phyloP scores from a whole-genome alignment of 306 rosid species.

The Begonia loranthoides region DNA sequence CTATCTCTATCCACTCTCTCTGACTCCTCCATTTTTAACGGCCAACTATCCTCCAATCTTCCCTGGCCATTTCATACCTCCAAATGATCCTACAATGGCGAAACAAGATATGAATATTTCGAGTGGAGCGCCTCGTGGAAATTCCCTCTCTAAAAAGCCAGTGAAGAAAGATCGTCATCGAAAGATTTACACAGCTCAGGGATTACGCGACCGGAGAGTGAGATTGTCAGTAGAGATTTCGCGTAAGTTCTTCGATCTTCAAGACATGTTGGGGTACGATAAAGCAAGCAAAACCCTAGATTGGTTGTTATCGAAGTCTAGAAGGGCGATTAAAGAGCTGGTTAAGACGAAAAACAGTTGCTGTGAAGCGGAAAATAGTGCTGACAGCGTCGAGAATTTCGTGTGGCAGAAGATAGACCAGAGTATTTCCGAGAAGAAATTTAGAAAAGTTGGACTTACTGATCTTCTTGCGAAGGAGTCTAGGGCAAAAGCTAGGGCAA shows the following conservation, averaged over 20 bases:
- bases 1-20: neutral
- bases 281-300: slow-evolving; percentile 89
- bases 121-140: neutral
- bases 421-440: slow-evolving; percentile 8
- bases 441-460: neutral
- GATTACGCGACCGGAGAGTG: slow-evolving; percentile 77
- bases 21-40: neutral
- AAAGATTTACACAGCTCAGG: slow-evolving; percentile 95
- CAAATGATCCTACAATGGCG: neutral
- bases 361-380: neutral
- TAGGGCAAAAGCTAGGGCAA: slow-evolving; percentile 75
- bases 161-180: slow-evolving; percentile 74
- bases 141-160: slow-evolving; percentile 12
- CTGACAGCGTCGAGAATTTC: slow-evolving; percentile 13
- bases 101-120: too few species aligned
- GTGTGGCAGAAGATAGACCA: too few species aligned
- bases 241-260: slow-evolving; percentile 89
- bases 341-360: slow-evolving; percentile 13
- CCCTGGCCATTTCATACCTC: neutral
- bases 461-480: slow-evolving; percentile 34
- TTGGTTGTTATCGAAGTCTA: slow-evolving; percentile 72
- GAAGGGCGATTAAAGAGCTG: slow-evolving; percentile 50
- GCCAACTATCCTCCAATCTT: neutral
- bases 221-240: slow-evolving; percentile 74
- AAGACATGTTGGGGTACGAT: slow-evolving; percentile 91